A percentile compares a stretch with the other conserved stretches of the same genome.
Evolutionary conservation across 2,329 filamentous ascomycete genomes (phyloP).

Genomic region (Parastagonospora nodorum): DNA sequence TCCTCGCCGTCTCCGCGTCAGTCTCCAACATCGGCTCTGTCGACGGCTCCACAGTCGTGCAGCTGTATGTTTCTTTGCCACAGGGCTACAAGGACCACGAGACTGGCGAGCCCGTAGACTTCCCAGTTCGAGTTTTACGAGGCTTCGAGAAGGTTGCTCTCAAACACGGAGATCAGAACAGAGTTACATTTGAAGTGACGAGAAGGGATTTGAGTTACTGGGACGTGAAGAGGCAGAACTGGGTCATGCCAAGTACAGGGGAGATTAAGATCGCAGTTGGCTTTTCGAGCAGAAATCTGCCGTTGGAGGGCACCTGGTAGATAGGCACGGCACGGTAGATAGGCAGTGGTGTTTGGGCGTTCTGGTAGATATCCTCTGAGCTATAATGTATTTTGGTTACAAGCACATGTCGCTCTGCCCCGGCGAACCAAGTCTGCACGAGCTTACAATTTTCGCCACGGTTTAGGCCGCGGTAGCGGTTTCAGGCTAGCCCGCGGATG

Average conservation of each 20-base stretch:
- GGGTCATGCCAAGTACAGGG: constrained; percentile 44
- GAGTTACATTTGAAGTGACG: constrained; percentile 46
- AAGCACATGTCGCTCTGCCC: background rate
- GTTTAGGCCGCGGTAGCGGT: background rate
- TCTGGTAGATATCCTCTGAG: background rate
- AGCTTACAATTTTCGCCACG: background rate
- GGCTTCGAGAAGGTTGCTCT: constrained; percentile 52
- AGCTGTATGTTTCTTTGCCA: constrained; percentile 61
- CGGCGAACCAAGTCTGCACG: background rate
- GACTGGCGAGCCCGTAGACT: constrained; percentile 61
- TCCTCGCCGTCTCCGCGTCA: constrained; percentile 57
- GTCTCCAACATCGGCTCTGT: constrained; percentile 67
- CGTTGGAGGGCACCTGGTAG: constrained; percentile 39
- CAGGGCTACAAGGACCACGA: constrained; percentile 47
- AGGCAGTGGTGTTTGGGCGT: background rate
- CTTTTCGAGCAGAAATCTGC: constrained; percentile 42
- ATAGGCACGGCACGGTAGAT: background rate
- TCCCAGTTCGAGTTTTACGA: constrained; percentile 51
- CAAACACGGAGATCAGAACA: constrained; percentile 28
- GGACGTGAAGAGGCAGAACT: constrained; percentile 48
- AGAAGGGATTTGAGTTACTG: constrained; percentile 51
- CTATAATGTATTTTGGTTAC: background rate
- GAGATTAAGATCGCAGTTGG: constrained; percentile 38
- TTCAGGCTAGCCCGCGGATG: background rate
- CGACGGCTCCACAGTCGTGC: constrained; percentile 60